phyloP scores from a whole-genome alignment of 495 filamentous ascomycete genomes.

The Margaritispora aquatica region DNA sequence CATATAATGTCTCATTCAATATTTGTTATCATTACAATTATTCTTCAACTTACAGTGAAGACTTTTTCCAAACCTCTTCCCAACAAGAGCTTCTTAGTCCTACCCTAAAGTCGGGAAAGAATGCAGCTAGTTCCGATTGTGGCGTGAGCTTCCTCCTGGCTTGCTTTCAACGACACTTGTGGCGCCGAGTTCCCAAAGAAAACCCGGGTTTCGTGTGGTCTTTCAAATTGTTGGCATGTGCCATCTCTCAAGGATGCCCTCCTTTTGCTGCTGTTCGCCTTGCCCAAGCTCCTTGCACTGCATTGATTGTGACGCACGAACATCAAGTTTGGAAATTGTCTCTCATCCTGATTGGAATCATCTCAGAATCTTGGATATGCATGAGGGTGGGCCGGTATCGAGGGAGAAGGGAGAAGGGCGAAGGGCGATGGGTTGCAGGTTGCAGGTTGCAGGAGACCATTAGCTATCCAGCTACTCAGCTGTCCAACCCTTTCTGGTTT shows the following conservation, averaged over 20 bases:
- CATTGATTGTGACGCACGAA: constrained; percentile 1
- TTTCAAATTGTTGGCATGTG: constrained; percentile 1
- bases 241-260: constrained; percentile 2
- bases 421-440: background rate
- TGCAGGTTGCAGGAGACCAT: too few species aligned
- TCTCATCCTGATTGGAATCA: constrained; percentile 1
- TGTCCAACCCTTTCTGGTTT: background rate
- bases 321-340: background rate
- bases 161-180: constrained; percentile 1
- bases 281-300: background rate
- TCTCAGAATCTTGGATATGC: constrained; percentile 3
- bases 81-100: background rate
- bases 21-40: too few species aligned
- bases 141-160: background rate
- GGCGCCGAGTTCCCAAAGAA: background rate
- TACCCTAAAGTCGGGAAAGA: background rate
- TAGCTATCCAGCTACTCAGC: background rate
- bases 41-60: too few species aligned
- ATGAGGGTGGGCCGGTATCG: too few species aligned
- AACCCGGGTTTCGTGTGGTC: background rate
- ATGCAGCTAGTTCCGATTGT: background rate
- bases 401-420: background rate
- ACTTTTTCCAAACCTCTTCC: too few species aligned
- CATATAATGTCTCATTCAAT: too few species aligned
- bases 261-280: too few species aligned